Evolutionary conservation across 2,329 filamentous ascomycete genomes (phyloP), one percentile per base, ranked within the genome.

Genomic region (Alternaria consortialis): DNA sequence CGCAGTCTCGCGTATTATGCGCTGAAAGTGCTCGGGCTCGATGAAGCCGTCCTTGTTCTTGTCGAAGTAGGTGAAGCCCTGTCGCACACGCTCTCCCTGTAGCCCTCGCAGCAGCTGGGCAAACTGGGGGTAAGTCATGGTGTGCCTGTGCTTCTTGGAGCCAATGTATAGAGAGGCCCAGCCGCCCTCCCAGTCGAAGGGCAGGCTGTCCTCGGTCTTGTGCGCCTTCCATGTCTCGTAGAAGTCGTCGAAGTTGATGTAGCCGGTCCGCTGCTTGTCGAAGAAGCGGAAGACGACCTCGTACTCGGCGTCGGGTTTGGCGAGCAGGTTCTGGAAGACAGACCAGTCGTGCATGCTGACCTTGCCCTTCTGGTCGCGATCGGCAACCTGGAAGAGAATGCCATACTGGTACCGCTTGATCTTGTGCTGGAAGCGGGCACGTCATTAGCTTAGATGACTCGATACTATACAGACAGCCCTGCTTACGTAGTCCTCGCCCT

Each of bases 201-300:
- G 92, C 65, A 99, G 90, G 77, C 87, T 92, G 62, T 92, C 86
- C 25, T 88, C 83, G n/a, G 90, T 90, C 84, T 94, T 97, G 86
- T 97, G 96, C 72, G 90, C 84, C 81, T 94, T 91, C 81, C 96
- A 97, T 60, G 94, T 83, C 60, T 88, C 86, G 75, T 92, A 89
- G 81, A 99, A 94, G 72, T 93, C 88, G 39, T 97, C 91, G 76
- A 94, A 97, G 78, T 94, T 94, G 74, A 99, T 93, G 50, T 87
- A 87, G 63, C 95, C 95, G 20, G 88, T 91, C 63, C 91, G 88
- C 53, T 94, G 89, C 71, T 92, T 86, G 76, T 98, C 94, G 81
- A 99, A 99, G 56, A 99, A 87, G 72, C 95, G 92, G 83, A 98
- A 99, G 15, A 95, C 94, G 72, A 99, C 97, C 80, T 98, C 94